Evolutionary conservation across 176 grass and related monocot species (phyloP), one percentile per base, ranked within the genome.

Genomic region (Oryza meyeriana): DNA sequence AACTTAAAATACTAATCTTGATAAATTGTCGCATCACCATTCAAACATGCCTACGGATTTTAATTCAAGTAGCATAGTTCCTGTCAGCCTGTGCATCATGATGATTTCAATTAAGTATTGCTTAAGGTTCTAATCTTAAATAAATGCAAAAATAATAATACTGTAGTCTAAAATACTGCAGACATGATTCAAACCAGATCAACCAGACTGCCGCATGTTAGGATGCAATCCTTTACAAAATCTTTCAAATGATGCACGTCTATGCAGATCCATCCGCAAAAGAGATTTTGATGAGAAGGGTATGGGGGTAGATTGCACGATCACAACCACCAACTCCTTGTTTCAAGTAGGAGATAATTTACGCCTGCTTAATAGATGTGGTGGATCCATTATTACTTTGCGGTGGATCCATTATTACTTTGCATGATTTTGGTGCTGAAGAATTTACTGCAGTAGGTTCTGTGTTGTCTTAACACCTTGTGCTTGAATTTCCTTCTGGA

Each of bases 401-500:
- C 29, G 41, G 4, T 34, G 14, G 17, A 74, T 79, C 75, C 63
- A 24, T 29, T 50, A 35, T 68, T 79, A 44, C 44, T 69, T 84
- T 75, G 29, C 29, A 63, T 88, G 58, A 8, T 25, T 78, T 77
- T 42, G 28, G 13, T 35, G 35, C 75, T 71, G 7, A n/a, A 24
- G 42, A 27, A 50, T 61, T 71, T 77, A 17, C 58, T 66, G 35
- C 38, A 24, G 28, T 65, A 42, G 28, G 22, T 29, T 75, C 5
- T 22, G 61, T 79, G 28, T 48, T 58, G 33, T 31, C 26, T 63
- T 83, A 10, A 36, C 12, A 4, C 34, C 18, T 71, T 34, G 27
- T 48, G 12, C 27, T 67, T 86, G 42, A 9, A 29, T 73, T 10
- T 64, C 59, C 20, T 77, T 89, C 22, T 72, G 52, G 76, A 36